Evolutionary conservation across 169 alveolate genomes (phyloP), one percentile per base, ranked within the genome.

Genomic region (Plasmodium relictum): DNA sequence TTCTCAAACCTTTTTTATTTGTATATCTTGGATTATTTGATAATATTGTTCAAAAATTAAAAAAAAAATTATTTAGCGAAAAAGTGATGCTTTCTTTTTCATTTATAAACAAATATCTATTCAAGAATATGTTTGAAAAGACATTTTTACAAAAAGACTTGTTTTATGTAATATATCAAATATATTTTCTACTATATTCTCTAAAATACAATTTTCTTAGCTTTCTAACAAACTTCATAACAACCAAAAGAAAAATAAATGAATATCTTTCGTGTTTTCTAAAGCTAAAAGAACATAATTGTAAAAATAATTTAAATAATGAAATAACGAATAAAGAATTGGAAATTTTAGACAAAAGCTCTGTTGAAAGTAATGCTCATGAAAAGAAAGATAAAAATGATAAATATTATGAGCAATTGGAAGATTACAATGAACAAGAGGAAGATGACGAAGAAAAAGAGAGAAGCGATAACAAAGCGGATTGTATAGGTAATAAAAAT

Each of bases 91-190:
- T 86, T 6, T 56, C 73, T 8, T 71, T 22, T 69, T 31, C 88
- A 16, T 86, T 86, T 59, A 44, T 86, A 44, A 86, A 86, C 70
- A 86, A 71, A 39, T 86, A 86, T 72, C 76, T 86, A 42, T 86
- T 86, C 39, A 69, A 72, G 70, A 71, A 62, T 59, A 50, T 86
- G 76, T 71, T 58, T 71, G 92, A 86, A 73, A 69, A 62, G 22
- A 63, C 88, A 26, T 86, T 70, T 65, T 58, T 58, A 56, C 92
- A 72, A 44, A 69, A 86, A 56, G 88, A 86, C 58, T 41, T 86
- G 22, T 86, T 86, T 54, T 58, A 59, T 42, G 87, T 86, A 16
- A 86, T 86, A 12, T 86, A 86, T 61, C 92, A 86, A 48, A 45
- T 86, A 45, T 86, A 86, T 70, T 86, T 63, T 71, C 66, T 86